A percentile compares a stretch with the other conserved stretches of the same genome.
Evolutionary conservation across 257 asterid genomes (phyloP).

Genomic region (Nicotiana tomentosiformis): DNA sequence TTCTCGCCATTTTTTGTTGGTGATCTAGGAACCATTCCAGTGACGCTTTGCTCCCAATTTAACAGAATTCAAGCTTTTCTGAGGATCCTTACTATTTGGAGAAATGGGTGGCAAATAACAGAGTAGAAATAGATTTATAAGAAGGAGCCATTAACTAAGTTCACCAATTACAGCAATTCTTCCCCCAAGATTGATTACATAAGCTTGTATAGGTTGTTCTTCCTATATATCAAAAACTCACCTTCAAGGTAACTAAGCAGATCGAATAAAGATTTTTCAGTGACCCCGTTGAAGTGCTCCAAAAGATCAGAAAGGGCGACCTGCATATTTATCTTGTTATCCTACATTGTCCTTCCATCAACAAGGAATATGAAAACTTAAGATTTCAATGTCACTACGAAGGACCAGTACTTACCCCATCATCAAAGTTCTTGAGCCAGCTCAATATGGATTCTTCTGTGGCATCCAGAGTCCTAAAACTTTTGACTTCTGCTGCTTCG

Average conservation of each 20-base stretch:
- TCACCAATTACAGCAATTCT: conserved; percentile 13
- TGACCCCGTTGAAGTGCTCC: conserved; percentile 67
- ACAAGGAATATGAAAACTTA: neutral
- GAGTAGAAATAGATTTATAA: neutral
- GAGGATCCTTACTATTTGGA: neutral
- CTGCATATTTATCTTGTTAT: conserved; percentile 34
- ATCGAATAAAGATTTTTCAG: conserved; percentile 39
- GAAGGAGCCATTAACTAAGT: neutral
- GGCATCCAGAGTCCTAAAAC: conserved; percentile 28
- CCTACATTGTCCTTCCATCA: neutral
- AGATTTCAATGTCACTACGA: neutral
- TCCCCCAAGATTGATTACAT: conserved; percentile 32
- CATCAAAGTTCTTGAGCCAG: conserved; percentile 50
- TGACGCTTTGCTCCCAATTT: neutral
- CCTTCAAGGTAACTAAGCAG: conserved; percentile 56
- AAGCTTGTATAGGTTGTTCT: conserved; percentile 47
- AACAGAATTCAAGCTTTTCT: neutral
- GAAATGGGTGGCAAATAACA: neutral
- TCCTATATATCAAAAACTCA: conserved; percentile 62
- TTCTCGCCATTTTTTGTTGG: neutral
- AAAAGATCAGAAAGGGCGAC: conserved; percentile 43
- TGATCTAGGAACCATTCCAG: neutral
- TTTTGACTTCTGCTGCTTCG: conserved; percentile 25
- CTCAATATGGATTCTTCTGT: conserved; percentile 48
- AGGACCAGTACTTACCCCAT: conserved; percentile 53